A percentile compares a stretch with the other conserved stretches of the same genome.
phyloP scores from a whole-genome alignment of 2,329 filamentous ascomycete species.

The Phialocephala sp. region DNA sequence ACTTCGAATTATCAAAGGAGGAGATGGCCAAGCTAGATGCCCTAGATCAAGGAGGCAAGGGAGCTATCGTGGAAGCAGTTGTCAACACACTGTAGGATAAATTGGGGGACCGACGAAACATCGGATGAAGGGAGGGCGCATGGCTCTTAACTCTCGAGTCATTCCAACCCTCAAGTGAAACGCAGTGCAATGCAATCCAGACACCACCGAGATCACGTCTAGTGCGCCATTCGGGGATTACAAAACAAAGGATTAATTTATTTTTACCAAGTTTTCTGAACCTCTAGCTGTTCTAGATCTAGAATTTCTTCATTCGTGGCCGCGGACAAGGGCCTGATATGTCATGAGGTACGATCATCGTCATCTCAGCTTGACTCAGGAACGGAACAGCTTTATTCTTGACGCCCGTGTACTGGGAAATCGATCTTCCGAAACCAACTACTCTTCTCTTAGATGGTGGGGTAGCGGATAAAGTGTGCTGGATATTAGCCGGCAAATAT shows the following conservation, averaged over 20 bases:
- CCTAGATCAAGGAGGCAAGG: conserved; percentile 54
- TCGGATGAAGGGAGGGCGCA: background rate
- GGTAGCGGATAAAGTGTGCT: conserved; percentile 1
- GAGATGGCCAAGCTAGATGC: conserved; percentile 62
- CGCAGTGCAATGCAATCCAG: background rate
- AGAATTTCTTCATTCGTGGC: background rate
- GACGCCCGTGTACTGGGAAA: background rate
- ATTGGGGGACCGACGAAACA: no score
- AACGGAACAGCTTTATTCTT: background rate
- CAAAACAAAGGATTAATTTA: background rate
- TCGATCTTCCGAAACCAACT: background rate
- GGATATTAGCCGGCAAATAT: background rate
- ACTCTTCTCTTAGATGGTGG: background rate
- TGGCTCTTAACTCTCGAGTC: background rate
- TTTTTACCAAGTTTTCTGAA: background rate
- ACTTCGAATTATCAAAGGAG: conserved; percentile 59
- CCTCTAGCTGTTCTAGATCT: background rate
- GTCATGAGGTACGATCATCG: background rate
- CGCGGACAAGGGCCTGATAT: background rate
- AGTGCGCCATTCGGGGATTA: background rate
- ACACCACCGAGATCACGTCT: background rate
- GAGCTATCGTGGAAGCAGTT: conserved; percentile 44
- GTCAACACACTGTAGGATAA: conserved; percentile 16
- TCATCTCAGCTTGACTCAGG: background rate
- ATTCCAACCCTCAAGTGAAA: background rate